phyloP scores from a whole-genome alignment of 2,329 filamentous ascomycete species.

The Dichotomopilus funicola region DNA sequence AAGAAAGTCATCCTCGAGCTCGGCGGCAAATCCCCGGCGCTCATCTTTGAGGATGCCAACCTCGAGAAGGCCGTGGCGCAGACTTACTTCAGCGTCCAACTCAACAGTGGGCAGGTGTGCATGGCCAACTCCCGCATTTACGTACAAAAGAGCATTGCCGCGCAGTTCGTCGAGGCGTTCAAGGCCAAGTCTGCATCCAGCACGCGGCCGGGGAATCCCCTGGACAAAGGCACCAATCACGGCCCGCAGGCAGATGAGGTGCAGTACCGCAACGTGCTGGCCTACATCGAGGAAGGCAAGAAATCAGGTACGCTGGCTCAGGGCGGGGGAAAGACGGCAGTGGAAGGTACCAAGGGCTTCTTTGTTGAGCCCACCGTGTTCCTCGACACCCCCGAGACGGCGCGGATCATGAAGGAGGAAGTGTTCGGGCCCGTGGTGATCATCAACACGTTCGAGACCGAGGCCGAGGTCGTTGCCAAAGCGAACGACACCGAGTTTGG shows the following conservation, averaged over 20 bases:
- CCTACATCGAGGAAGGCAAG: conserved; percentile 41
- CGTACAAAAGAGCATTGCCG: conserved; percentile 45
- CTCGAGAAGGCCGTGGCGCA: conserved; percentile 55
- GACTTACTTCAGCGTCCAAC: conserved; percentile 39
- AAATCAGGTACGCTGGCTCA: conserved; percentile 29
- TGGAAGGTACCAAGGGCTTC: conserved; percentile 29
- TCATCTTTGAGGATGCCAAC: conserved; percentile 61
- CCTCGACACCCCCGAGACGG: conserved; percentile 35
- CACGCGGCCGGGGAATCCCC: conserved; percentile 33
- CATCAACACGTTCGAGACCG: conserved; percentile 51
- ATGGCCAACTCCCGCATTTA: conserved; percentile 54
- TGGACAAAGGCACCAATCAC: conserved; percentile 27
- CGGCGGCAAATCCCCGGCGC: conserved; percentile 60
- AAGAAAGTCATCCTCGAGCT: conserved; percentile 62
- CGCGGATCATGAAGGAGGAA: conserved; percentile 51
- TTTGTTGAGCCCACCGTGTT: conserved; percentile 43
- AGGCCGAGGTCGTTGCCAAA: conserved; percentile 45
- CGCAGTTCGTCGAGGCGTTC: conserved; percentile 55
- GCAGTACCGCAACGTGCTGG: conserved; percentile 42
- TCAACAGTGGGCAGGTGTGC: conserved; percentile 53
- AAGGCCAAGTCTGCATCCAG: conserved; percentile 35
- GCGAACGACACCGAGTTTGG: conserved; percentile 54
- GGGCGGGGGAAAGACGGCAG: conserved; percentile 26
- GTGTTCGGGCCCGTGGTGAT: conserved; percentile 59
- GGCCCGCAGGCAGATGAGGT: conserved; percentile 46